These are phyloP conservation scores for Silybum marianum DNA, from an alignment of 129 eudicot genomes.

Conservation along the genomic window DNA sequence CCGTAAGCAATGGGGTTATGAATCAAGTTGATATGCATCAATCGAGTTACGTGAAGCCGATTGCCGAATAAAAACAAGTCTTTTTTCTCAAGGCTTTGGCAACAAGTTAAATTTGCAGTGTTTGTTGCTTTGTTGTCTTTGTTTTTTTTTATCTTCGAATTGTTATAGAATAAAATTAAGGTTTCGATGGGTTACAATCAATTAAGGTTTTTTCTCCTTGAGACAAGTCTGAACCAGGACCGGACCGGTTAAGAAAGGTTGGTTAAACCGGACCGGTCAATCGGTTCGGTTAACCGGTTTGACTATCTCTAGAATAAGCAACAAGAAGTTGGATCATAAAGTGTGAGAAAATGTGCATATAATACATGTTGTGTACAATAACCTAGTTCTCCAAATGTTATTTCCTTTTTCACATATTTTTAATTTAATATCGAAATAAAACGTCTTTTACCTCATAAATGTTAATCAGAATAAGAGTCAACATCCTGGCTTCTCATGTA, in stretches of 20 bases:
- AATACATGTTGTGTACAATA: neutral
- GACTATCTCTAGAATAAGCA: neutral
- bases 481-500: neutral
- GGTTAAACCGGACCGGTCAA: neutral
- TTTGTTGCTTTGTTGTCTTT: neutral
- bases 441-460: too few species aligned
- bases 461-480: too few species aligned
- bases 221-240: neutral
- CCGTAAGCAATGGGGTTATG: constrained; percentile 28
- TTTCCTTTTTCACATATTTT: too few species aligned
- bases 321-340: neutral
- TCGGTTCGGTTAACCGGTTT: neutral
- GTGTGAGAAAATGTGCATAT: neutral
- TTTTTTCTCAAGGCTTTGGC: neutral
- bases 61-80: neutral
- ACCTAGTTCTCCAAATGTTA: neutral
- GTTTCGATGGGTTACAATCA: neutral
- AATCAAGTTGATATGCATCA: neutral
- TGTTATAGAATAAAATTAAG: neutral
- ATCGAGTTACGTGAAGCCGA: neutral
- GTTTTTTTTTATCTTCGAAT: neutral
- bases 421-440: neutral
- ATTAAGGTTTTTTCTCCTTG: neutral
- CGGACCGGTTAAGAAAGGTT: neutral
- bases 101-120: neutral